Evolutionary conservation across 2,329 filamentous ascomycete species (phyloP), one percentile per base, ranked within the genome.

Genomic region (Dactylellina parvicollis): DNA sequence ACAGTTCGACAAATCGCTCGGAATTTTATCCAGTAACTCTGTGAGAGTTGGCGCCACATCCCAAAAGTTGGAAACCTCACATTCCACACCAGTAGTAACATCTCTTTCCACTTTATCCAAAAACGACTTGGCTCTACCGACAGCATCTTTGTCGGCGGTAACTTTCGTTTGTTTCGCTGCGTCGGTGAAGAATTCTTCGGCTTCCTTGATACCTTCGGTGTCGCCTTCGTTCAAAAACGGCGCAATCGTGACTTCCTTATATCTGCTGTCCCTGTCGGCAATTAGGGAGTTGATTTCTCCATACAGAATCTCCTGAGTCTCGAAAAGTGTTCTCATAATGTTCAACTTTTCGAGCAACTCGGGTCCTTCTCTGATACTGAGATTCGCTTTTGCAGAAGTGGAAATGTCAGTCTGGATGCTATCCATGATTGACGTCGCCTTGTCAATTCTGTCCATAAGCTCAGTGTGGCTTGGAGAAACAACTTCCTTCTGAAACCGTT

Each of bases 1-100:
- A 9, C 88, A 81, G 44, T 78, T 77, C 10, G 64, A 71, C 38
- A 77, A 60, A n/a, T 85, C 81, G 0, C 81, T 79, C 0, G 92
- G 93, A 20, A 97, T 89, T 77, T 90, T 90, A 71, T 96, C 91
- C 9, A 96, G 85, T 49, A 98, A 84, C 14, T 88, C 85, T 24
- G 90, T 85, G 0, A 99, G 85, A 2, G 89, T 88, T 1, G 95
- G 95, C 1, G 93, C 94, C 78, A 98, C 96, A 79, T 99, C 95
- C 95, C 95, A 99, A 80, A 98, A 99, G 0, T 94, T 93, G 8
- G 90, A 93, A 1, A 97, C 86, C 81, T 98, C 95, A 62, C 92
- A 87, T 79, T 97, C 92, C 9, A 98, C 92, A 14, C 94, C 95
- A 8, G 91, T 88, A 18, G 89, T 88, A 20, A 96, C 93, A 62